Evolutionary conservation across 768 basidiomycete species (phyloP).

Genomic region (Butyriboletus loyo): DNA sequence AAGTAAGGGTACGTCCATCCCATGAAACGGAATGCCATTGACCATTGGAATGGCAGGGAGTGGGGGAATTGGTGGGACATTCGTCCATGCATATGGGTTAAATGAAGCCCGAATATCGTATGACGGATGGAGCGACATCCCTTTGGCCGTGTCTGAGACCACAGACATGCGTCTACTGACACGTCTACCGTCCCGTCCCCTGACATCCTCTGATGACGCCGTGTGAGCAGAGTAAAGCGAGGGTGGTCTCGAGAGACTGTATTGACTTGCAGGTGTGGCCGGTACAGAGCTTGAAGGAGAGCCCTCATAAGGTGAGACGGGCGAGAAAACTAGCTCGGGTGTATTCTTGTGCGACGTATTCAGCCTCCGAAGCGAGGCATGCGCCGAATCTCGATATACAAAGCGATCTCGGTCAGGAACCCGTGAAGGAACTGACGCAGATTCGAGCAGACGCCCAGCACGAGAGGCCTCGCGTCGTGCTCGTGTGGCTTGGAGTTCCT

Average conservation of each 20-base stretch:
- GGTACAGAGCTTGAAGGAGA: slow-evolving; percentile 52
- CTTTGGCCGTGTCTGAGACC: slow-evolving; percentile 34
- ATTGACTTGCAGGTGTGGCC: slow-evolving; percentile 35
- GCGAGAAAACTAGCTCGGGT: slow-evolving; percentile 42
- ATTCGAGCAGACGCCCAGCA: slow-evolving; percentile 37
- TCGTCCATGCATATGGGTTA: slow-evolving; percentile 29
- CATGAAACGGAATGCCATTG: slow-evolving; percentile 41
- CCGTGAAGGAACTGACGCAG: slow-evolving; percentile 20
- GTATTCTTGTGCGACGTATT: slow-evolving; percentile 42
- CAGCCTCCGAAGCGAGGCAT: slow-evolving; percentile 19
- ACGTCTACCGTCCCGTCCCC: slow-evolving; percentile 37
- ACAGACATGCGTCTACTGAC: slow-evolving; percentile 42
- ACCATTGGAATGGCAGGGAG: slow-evolving; percentile 34
- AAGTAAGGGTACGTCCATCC: slow-evolving; percentile 64
- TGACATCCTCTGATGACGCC: slow-evolving; percentile 57
- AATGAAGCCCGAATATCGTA: slow-evolving; percentile 30
- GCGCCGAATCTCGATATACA: slow-evolving; percentile 37
- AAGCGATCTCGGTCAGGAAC: slow-evolving; percentile 34
- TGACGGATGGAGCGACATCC: slow-evolving; percentile 17
- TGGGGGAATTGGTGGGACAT: slow-evolving; percentile 29
- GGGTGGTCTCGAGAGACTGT: slow-evolving; percentile 47
- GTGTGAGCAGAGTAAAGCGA: slow-evolving; percentile 54
- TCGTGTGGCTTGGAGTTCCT: slow-evolving; percentile 61
- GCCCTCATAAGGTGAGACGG: slow-evolving; percentile 36
- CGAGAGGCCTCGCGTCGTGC: slow-evolving; percentile 57